phyloP scores from a whole-genome alignment of 2,329 filamentous ascomycete genomes.

The Penicillium sp. region DNA sequence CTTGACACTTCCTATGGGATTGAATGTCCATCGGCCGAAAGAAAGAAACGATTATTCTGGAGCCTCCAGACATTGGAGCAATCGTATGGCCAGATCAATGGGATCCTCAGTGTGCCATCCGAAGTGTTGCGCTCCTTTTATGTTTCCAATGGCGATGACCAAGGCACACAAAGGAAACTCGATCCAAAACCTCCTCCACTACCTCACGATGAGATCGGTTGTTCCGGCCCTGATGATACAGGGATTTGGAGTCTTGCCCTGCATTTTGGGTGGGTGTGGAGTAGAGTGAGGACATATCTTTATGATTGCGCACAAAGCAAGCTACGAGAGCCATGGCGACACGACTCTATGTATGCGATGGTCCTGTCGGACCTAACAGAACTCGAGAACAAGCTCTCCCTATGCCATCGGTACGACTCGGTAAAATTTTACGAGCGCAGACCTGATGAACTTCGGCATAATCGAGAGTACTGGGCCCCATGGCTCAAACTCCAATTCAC shows the following conservation, averaged over 20 bases:
- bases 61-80: slow-evolving; percentile 57
- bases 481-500: slow-evolving; percentile 60
- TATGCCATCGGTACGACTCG: slow-evolving; percentile 58
- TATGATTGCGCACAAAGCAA: slow-evolving; percentile 54
- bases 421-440: slow-evolving; percentile 58
- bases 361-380: slow-evolving; percentile 58
- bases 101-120: slow-evolving; percentile 47
- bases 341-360: slow-evolving; percentile 57
- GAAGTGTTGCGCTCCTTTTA: slow-evolving; percentile 47
- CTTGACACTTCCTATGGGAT: slow-evolving; percentile 44
- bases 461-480: slow-evolving; percentile 56
- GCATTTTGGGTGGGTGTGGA: slow-evolving; percentile 59
- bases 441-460: slow-evolving; percentile 50
- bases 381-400: slow-evolving; percentile 50
- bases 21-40: slow-evolving; percentile 44
- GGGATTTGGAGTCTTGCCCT: slow-evolving; percentile 58
- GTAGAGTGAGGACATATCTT: slow-evolving; percentile 49
- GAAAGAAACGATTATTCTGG: slow-evolving; percentile 58
- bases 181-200: slow-evolving; percentile 47
- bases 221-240: slow-evolving; percentile 44
- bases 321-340: slow-evolving; percentile 56
- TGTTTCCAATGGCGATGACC: slow-evolving; percentile 25
- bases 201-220: slow-evolving; percentile 52
- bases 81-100: slow-evolving; percentile 54
- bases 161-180: slow-evolving; percentile 26